Percentiles rank a stretch among this genome's conserved stretches.
Conservation (phyloP, 805 yeast genomes). For the Clavispora santaluciae region DNA sequence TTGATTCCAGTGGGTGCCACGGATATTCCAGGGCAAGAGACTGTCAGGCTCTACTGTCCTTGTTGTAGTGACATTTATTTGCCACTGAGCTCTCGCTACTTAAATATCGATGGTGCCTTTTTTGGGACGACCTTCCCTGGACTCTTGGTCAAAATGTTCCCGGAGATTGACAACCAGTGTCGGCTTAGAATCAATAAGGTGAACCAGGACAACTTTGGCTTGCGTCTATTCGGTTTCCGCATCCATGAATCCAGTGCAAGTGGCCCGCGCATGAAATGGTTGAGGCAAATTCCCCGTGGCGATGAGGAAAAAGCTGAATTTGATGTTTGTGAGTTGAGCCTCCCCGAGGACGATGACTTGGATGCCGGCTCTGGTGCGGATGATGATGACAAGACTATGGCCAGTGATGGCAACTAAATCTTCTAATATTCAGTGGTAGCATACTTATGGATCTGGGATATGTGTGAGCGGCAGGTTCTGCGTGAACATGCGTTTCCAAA, state of each 20-base stretch:
- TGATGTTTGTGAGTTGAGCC: constrained; percentile 56
- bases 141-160: constrained; percentile 81
- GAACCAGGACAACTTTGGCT: constrained; percentile 54
- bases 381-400: constrained; percentile 41
- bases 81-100: constrained; percentile 81
- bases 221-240: constrained; percentile 84
- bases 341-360: constrained; percentile 37
- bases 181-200: constrained; percentile 45
- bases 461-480: no score
- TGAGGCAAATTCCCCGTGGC: constrained; percentile 69
- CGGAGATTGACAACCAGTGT: constrained; percentile 81
- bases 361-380: constrained; percentile 26
- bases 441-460: no score
- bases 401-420: constrained; percentile 28
- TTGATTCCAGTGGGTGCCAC: constrained; percentile 87
- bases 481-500: no score
- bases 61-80: constrained; percentile 88
- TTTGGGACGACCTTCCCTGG: constrained; percentile 97
- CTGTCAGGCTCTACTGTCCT: constrained; percentile 91
- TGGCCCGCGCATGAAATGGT: constrained; percentile 97
- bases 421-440: no score
- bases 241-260: constrained; percentile 66
- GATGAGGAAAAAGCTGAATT: constrained; percentile 59
- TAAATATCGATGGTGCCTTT: constrained; percentile 92
- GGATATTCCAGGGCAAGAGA: constrained; percentile 87